Conservation (phyloP, 2,329 filamentous ascomycete species). For the Aspergillus pseudoglaucus region DNA sequence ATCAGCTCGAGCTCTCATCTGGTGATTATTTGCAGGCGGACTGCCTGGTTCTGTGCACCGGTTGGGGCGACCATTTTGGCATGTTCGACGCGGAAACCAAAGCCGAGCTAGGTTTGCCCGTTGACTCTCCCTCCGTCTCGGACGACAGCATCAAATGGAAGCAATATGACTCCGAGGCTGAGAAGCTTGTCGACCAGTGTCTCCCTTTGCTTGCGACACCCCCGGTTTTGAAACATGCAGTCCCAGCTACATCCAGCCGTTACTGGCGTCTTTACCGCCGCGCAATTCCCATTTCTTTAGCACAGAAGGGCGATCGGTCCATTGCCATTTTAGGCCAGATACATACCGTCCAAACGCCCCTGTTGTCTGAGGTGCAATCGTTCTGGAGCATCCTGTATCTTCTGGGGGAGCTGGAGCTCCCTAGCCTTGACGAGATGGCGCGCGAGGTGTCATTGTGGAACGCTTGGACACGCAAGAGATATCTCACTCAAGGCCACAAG, state of each 20-base stretch:
- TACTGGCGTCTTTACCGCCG: background rate
- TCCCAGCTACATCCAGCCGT: too few species aligned
- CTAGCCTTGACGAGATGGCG: constrained; percentile 19
- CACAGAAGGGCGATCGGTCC: constrained; percentile 24
- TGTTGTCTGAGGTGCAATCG: constrained; percentile 22
- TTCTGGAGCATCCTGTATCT: constrained; percentile 27
- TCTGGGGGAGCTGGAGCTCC: constrained; percentile 17
- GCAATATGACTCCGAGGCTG: too few species aligned
- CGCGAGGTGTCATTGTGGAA: constrained; percentile 26
- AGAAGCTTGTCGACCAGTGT: too few species aligned
- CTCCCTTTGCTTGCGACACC: too few species aligned
- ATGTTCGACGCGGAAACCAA: background rate
- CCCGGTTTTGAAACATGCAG: background rate
- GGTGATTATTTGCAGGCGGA: background rate
- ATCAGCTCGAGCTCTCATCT: background rate
- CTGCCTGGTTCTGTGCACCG: constrained; percentile 1
- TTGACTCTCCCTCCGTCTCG: too few species aligned
- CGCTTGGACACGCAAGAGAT: constrained; percentile 28
- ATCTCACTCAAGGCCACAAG: constrained; percentile 23
- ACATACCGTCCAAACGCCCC: constrained; percentile 22
- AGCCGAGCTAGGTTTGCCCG: background rate
- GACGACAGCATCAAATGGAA: too few species aligned
- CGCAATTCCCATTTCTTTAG: constrained; percentile 17
- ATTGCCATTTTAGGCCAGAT: constrained; percentile 28
- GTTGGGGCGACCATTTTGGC: background rate